Base-by-base conservation (phyloP, 306 rosid species). In the Rosa chinensis region DNA sequence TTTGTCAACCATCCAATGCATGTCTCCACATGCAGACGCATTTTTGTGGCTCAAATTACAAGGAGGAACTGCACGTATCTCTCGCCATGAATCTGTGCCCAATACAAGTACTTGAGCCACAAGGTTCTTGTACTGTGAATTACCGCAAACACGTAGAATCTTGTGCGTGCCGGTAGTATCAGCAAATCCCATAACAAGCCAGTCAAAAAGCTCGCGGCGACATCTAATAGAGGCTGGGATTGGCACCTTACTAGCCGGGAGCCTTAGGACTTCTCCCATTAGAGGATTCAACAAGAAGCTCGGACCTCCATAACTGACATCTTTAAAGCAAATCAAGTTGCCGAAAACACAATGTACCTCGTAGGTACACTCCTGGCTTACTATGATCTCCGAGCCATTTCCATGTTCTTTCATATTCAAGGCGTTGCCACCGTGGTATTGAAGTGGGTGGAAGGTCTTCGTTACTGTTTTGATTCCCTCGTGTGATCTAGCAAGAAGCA, bases 61-160 rank as follows among this genome's bases (percentile, higher is more conserved):
- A 20, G 50, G 72, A 39, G 50, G 50, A 42, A 39, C 32, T 40
- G 50, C 20, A 42, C 4, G 17, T 67, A 67, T 67, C 49, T 40
- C 32, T 40, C 50, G 28, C 72, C 72, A 67, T 40, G 49, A 67
- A 42, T 32, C 42, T 42, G 72, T 67, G 50, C 72, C 72, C 25
- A 67, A n/a, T 18, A 1, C 72, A 39, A 39, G 47, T 3, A 42
- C 72, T 40, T 67, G 72, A 2, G 70, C 17, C 47, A 39, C 49
- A 3, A 40, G 6, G 72, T 32, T 32, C 47, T 39, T 67, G 72
- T 67, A 8, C 48, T 0, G 5, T 20, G 28, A 20, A 4, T 4
- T 39, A 5, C 49, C 12, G 47, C 25, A 3, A 20, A 67, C 50
- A 67, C 16, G 48, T 20, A 67, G 28, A 20, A 67, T 67, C 72